phyloP scores from a whole-genome alignment of 2,329 filamentous ascomycete species.

The Westerdykella sp. region DNA sequence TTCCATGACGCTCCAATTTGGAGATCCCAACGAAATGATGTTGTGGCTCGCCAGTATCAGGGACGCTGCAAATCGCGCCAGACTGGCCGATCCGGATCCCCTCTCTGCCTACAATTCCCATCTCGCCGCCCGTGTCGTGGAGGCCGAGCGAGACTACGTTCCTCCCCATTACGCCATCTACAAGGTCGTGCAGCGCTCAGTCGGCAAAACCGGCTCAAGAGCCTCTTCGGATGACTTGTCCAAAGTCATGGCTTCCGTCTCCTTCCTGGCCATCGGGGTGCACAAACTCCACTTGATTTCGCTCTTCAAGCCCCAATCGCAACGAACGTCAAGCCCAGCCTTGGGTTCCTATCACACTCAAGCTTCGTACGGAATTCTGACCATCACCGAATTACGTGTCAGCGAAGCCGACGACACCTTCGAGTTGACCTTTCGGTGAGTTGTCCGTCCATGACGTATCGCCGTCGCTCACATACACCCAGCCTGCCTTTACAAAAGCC shows the following conservation, averaged over 20 bases:
- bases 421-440: slow-evolving; percentile 56
- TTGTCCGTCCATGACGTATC: neutral
- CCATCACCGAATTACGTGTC: slow-evolving; percentile 54
- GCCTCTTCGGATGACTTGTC: slow-evolving; percentile 61
- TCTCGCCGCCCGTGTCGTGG: slow-evolving; percentile 56
- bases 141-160: slow-evolving; percentile 63
- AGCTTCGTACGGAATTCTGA: slow-evolving; percentile 58
- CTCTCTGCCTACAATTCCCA: slow-evolving; percentile 57
- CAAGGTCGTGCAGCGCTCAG: slow-evolving; percentile 59
- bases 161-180: slow-evolving; percentile 62
- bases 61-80: slow-evolving; percentile 51
- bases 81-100: slow-evolving; percentile 46
- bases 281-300: slow-evolving; percentile 65
- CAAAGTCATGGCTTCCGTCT: slow-evolving; percentile 59
- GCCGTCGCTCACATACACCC: slow-evolving; percentile 7
- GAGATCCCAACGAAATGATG: slow-evolving; percentile 58
- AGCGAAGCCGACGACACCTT: slow-evolving; percentile 60
- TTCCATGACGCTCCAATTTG: slow-evolving; percentile 58
- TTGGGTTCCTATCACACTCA: slow-evolving; percentile 46
- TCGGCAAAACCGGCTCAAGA: slow-evolving; percentile 49
- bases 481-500: slow-evolving; percentile 51
- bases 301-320: slow-evolving; percentile 52
- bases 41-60: slow-evolving; percentile 60
- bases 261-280: slow-evolving; percentile 62
- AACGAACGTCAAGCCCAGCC: slow-evolving; percentile 50